Base-by-base conservation (phyloP, 257 asterid species). In the Solanum gandarillasii region DNA sequence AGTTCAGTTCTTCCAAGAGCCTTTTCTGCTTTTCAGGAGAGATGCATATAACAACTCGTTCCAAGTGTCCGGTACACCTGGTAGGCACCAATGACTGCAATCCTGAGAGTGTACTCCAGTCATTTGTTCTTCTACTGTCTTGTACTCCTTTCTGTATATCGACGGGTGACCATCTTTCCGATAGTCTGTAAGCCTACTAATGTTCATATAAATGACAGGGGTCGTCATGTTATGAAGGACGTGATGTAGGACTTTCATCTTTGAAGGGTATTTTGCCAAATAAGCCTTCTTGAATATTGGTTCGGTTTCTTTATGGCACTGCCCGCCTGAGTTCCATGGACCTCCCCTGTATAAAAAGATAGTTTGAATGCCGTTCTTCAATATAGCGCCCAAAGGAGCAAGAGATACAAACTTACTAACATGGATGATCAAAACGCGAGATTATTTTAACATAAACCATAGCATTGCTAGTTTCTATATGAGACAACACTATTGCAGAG, bases 71-170 rank as follows among this genome's bases (percentile, higher is more conserved):
- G 98, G 99, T 79, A 97, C 98, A 7, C 98, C 99, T 0, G 99
- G 99, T 90, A 97, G 87, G 90, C 99, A 97, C 99, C 99, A 97
- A 55, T 97, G 99, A 79, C 99, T 97, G 91, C 99, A 96, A 88
- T 96, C 99, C 88, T 96, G 98, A 5, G 93, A 88, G 12, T 93
- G 97, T 27, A 90, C 90, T 12, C 83, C 91, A 9, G 87, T 87
- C 9, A 73, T 85, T 89, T 87, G 93, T 67, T 92, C 90, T 83
- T 91, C 91, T 2, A 91, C 90, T 0, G 94, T 89, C 74, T 88
- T 87, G 88, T 94, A 94, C 82, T 87, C 93, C 34, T 90, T 95
- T 83, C 98, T 90, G 92, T 95, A 96, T 65, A 96, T 62, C 4
- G 99, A 96, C 11, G 99, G 99, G 88, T 96, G 98, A 1, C 89